Evolutionary conservation across 441 rosid species (phyloP).

Genomic region (Populus hybrid): DNA sequence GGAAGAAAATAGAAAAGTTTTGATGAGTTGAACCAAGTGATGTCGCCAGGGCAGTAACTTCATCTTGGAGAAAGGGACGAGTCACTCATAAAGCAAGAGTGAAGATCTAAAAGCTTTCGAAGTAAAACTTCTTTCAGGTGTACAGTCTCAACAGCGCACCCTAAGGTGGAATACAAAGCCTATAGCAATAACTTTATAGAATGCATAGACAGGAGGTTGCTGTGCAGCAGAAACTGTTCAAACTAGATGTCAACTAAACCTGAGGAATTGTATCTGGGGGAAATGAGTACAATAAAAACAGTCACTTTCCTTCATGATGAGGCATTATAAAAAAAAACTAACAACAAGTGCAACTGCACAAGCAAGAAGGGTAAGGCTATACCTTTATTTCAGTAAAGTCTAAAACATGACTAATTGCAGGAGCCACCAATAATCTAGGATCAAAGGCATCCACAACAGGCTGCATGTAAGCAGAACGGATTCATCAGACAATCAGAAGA

Average conservation of each 20-base stretch:
- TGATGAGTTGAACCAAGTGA: background rate
- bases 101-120: background rate
- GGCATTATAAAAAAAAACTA: background rate
- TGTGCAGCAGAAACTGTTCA: background rate
- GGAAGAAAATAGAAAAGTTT: constrained; percentile 8
- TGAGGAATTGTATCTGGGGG: background rate
- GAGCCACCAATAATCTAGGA: constrained; percentile 90
- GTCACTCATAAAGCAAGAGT: background rate
- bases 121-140: background rate
- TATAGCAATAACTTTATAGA: background rate
- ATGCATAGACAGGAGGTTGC: background rate
- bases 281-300: background rate
- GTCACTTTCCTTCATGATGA: background rate
- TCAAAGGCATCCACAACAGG: constrained; percentile 99
- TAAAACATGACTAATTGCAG: constrained; percentile 60
- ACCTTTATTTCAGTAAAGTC: constrained; percentile 80
- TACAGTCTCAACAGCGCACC: background rate
- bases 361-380: constrained; percentile 8
- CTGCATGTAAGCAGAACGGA: constrained; percentile 31
- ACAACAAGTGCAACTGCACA: background rate
- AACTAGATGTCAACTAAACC: background rate
- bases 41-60: background rate
- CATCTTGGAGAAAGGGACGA: background rate
- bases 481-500: constrained; percentile 9
- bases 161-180: background rate